Percentiles rank a stretch among this genome's conserved stretches.
These are phyloP conservation scores for Actinomucor elegans DNA, from an alignment of 371 early-diverging fungal genomes.

Conservation along the genomic window DNA sequence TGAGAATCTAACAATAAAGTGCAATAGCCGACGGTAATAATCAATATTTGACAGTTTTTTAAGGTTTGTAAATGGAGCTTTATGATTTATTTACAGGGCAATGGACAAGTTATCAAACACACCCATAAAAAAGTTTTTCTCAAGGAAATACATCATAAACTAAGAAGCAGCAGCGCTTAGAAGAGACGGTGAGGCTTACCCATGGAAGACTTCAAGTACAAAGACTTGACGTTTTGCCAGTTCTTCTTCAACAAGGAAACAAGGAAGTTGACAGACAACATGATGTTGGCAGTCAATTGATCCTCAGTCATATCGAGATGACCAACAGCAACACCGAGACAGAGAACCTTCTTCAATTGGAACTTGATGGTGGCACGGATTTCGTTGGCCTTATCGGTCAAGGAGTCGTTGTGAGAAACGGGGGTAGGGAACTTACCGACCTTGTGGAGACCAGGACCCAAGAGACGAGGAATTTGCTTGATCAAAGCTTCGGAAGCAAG, in stretches of 20 bases:
- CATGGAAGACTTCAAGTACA: conserved; percentile 98
- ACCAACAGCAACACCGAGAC: conserved; percentile 98
- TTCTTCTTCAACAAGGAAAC: conserved; percentile 98
- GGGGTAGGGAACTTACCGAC: conserved; percentile 99
- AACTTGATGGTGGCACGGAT: conserved; percentile 98
- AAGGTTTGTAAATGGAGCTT: no score
- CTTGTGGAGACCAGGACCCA: conserved; percentile 97
- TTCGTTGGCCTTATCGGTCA: conserved; percentile 91
- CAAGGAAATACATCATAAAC: not conserved
- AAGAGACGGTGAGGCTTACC: conserved; percentile 90
- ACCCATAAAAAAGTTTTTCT: not conserved
- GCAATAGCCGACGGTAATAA: no score
- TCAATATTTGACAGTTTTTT: no score
- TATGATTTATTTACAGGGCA: no score
- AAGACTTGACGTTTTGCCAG: conserved; percentile 99
- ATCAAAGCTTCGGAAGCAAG: conserved; percentile 96
- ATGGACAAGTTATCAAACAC: no score
- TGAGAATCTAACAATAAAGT: no score
- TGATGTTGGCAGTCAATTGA: conserved; percentile 95
- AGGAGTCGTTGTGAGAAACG: conserved; percentile 89
- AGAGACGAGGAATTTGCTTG: conserved; percentile 98
- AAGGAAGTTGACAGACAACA: conserved; percentile 97
- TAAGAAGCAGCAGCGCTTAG: conserved; percentile 47
- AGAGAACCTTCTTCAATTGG: conserved; percentile 99
- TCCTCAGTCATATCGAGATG: conserved; percentile 96